Evolutionary conservation across 2,329 filamentous ascomycete species (phyloP), one percentile per base, ranked within the genome.

Genomic region (Ophiocordyceps robertsii): DNA sequence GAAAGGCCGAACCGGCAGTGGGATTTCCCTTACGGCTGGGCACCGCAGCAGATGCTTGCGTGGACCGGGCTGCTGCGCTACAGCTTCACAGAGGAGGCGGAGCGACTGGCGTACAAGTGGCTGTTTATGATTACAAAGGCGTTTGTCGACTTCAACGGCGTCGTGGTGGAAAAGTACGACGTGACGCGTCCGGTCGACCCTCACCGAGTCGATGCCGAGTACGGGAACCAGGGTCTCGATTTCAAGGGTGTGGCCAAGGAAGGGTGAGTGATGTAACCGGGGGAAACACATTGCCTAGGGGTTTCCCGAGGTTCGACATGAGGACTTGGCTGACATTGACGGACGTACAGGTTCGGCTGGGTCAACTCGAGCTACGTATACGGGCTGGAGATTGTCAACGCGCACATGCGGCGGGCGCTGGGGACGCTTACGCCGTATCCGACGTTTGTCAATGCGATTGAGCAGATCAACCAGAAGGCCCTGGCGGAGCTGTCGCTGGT

Each of bases 11-110:
- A 95, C 61, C 80, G 92, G 52, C 92, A 98, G 60, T 98, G 92
- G 92, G 92, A 98, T 60, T 96, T 88, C 59, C 92, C 92, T 0
- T 96, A 92, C 58, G 92, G 92, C 46, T 98, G 92, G 92, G 92
- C 92, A 43, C 92, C 92, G 29, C 92, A 98, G 69, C 92, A 98
- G 68, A 96, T 98, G 67, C 77, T 98, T 36, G 90, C 92, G 1
- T 98, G 92, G 92, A 89, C 86, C 1, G 92, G 89, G 3, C 69
- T 98, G 45, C 75, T 88, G 54, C 82, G 89, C 16, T 98, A 96
- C 58, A 88, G 89, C 43, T 96, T 94, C 59, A 80, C 82, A 27
- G 84, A 90, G 21, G 89, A 95, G 47, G 88, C 88, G 2, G 84
- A 95, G 65, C 73, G 88, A 30, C 66, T 98, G 49, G 84, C 87